These are phyloP conservation scores for Coprinopsis strossmayeri DNA, from an alignment of 768 basidiomycete genomes.

Conservation along the genomic window DNA sequence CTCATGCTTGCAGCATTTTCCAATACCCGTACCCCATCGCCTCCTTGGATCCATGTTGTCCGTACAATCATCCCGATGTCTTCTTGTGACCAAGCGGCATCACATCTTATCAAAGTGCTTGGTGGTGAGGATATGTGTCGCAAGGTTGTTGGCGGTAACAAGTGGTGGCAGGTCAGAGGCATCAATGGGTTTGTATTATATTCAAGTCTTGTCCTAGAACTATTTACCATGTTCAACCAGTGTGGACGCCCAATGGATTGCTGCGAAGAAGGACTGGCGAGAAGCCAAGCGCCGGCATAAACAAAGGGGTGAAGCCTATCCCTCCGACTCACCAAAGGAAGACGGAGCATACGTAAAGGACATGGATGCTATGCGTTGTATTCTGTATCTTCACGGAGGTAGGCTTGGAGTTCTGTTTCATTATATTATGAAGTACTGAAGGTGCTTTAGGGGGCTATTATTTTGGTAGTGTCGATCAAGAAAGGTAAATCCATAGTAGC, in stretches of 20 bases:
- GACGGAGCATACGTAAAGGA: slow-evolving; percentile 51
- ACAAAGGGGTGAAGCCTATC: slow-evolving; percentile 24
- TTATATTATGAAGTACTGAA: too few relatives aligned
- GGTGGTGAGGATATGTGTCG: slow-evolving; percentile 76
- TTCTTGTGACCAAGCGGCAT: slow-evolving; percentile 70
- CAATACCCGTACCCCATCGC: slow-evolving; percentile 77
- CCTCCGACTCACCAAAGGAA: slow-evolving; percentile 8
- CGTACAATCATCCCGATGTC: slow-evolving; percentile 67
- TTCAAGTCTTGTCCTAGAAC: slow-evolving; percentile 1
- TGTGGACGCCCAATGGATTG: slow-evolving; percentile 84
- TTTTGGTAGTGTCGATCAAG: slow-evolving; percentile 76
- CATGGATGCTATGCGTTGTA: slow-evolving; percentile 82
- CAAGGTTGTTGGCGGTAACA: slow-evolving; percentile 76
- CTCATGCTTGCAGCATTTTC: slow-evolving; percentile 44
- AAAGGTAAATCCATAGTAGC: too few relatives aligned
- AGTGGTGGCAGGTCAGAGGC: slow-evolving; percentile 97
- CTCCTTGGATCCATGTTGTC: slow-evolving; percentile 76
- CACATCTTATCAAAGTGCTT: slow-evolving; percentile 64
- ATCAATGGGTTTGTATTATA: slow-evolving; percentile 53
- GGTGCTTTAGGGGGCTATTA: slow-evolving; percentile 78
- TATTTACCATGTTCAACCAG: slow-evolving; percentile 27
- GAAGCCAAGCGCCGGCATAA: slow-evolving; percentile 57
- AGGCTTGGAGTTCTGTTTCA: too few relatives aligned
- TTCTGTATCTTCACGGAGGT: slow-evolving; percentile 80
- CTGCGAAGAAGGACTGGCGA: slow-evolving; percentile 76